Base-by-base conservation (phyloP, 2,329 filamentous ascomycete species). In the Microcyclospora pomicola region DNA sequence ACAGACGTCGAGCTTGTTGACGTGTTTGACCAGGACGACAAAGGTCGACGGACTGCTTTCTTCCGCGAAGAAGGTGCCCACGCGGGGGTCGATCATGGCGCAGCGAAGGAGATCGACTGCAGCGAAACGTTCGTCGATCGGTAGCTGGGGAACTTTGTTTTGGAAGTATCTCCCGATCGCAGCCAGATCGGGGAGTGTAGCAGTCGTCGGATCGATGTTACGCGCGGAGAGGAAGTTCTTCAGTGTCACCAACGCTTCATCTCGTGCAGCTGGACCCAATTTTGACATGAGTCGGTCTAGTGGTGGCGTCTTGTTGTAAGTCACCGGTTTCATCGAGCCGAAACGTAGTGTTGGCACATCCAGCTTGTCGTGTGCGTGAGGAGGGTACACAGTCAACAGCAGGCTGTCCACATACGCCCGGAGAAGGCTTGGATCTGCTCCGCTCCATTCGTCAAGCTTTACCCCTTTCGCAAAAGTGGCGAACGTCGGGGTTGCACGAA, bases 401-500 rank as follows among this genome's bases (percentile, higher is more conserved):
- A 95, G 65, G 33, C 87, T 67, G 27, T 76, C 73, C 10, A 93
- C 69, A 42, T 86, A 91, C 12, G 72, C 72, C 37, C 74, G 72
- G 11, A 96, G 66, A 12, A 75, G 68, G 10, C 68, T 66, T 2
- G 74, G 69, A 51, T 87, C 79, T 1, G 82, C 83, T 1, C 86
- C 86, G 35, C 70, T 72, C 87, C 87, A 96, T 47, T 80, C 72
- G 44, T 85, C 79, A 35, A 83, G 73, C 54, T 88, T 75, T 42
- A 78, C 62, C 2, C 86, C 85, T 37, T 72, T 78, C 7, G 88
- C 61, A 53, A 87, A 92, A 0, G 85, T 88, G 52, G 91, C 74
- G 53, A 96, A 93, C 0, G 87, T 94, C 1, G 88, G 88, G 0
- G 87, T 94, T 3, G 80, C 80, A 2, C 73, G 70, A 36, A 95